Evolutionary conservation across 371 early-diverging fungal species (phyloP), one percentile per base, ranked within the genome.

Genomic region (Mortierella sp.): DNA sequence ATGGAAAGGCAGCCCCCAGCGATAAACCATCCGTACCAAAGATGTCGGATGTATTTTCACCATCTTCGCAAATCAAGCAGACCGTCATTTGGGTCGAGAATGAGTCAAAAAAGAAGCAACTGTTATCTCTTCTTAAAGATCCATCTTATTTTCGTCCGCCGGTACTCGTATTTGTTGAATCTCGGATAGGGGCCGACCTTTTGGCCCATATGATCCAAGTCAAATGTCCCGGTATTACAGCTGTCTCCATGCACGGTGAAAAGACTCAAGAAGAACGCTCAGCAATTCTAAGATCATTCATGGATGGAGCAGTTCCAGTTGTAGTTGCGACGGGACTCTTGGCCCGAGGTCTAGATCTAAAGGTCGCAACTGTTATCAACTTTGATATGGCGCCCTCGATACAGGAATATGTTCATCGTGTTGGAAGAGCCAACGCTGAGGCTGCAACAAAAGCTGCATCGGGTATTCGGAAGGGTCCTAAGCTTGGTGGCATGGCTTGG

Each of bases 41-140:
- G 29, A 26, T 61, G 22, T 34, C 60, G 0, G 68, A 71, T 19
- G 63, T 70, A 1, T 71, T 75, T 43, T 81, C 83, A 29, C 78
- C 85, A n/a, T 71, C 69, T 15, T 77, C 82, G 32, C 63, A 83
- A 37, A 87, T 91, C 66, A 86, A 86, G 35, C 91, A 91, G 61
- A 91, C 91, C 0, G 67, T 91, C 26, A 58, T 91, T 32, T 91
- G 91, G 91, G 89, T 91, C 1, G 90, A 89, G 40, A 89, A 89
- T 64, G 81, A 78, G 4, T 88, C 88, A 51, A 91, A 91, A 71
- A 83, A 87, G 62, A 91, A 91, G 49, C 82, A 84, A 23, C 71
- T 91, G 0, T 82, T 88, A 40, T 88, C 88, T 26, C 84, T 91
- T 43, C 72, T 91, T 19, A 84, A 72, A 26, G 85, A 91, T 43